A percentile compares a stretch with the other conserved stretches of the same genome.
Evolutionary conservation across 2,329 filamentous ascomycete genomes (phyloP).

Genomic region (Fonsecaea pedrosoi): DNA sequence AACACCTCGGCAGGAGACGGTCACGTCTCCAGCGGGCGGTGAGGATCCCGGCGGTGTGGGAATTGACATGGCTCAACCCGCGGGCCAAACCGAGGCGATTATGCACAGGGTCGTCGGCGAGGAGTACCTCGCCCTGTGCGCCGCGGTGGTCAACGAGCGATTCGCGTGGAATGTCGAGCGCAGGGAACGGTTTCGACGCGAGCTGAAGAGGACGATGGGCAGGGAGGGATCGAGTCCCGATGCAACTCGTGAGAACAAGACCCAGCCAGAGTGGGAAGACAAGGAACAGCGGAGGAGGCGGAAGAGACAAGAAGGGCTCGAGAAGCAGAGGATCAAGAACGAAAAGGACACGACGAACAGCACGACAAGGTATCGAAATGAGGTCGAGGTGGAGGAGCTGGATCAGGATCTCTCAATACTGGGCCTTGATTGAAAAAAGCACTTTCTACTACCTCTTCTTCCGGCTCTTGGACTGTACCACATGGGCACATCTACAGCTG

Average conservation of each 20-base stretch:
- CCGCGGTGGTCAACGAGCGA: constrained; percentile 72
- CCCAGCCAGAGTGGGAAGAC: constrained; percentile 7
- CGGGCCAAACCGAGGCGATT: constrained; percentile 45
- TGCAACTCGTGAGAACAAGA: too few relatives aligned
- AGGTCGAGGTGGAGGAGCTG: constrained; percentile 25
- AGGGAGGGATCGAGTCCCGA: constrained; percentile 26
- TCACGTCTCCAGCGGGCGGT: constrained; percentile 15
- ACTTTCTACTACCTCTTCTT: background rate
- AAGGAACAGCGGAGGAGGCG: constrained; percentile 45
- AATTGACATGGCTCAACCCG: constrained; percentile 39
- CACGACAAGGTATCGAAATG: constrained; percentile 21
- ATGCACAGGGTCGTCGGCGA: constrained; percentile 64
- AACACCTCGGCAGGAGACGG: background rate
- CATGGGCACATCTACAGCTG: background rate
- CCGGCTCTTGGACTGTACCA: background rate
- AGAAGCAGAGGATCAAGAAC: constrained; percentile 43
- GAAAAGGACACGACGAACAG: constrained; percentile 17
- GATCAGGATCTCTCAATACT: constrained; percentile 27
- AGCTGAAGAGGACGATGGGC: constrained; percentile 35
- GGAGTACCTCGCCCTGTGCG: constrained; percentile 70
- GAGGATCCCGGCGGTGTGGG: constrained; percentile 34
- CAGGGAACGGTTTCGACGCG: constrained; percentile 45
- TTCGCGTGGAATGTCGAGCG: constrained; percentile 51
- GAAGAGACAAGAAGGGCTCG: constrained; percentile 51
- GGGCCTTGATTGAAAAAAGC: background rate